Evolutionary conservation across 805 yeast genomes (phyloP).

Genomic region (Peterozyma xylosa): DNA sequence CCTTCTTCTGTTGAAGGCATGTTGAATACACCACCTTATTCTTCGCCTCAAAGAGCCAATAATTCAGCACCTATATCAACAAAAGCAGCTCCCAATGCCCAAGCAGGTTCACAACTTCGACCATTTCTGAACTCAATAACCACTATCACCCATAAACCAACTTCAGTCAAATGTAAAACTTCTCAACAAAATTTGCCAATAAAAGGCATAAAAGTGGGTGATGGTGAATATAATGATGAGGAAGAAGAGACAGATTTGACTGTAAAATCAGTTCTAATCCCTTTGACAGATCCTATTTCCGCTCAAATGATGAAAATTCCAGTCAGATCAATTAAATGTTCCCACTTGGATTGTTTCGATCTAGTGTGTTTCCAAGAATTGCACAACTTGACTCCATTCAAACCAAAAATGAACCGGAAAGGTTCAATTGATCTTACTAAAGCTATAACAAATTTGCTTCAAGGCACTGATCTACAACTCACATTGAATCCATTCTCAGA

Average conservation of each 20-base stretch:
- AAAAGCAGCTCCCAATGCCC: no score
- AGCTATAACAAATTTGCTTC: constrained; percentile 6
- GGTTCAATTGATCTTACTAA: constrained; percentile 14
- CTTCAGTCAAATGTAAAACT: not conserved
- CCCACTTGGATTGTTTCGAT: constrained; percentile 28
- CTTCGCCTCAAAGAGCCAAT: no score
- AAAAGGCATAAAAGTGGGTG: constrained; percentile 8
- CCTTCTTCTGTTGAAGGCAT: no score
- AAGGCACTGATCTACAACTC: constrained; percentile 4
- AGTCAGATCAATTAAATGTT: constrained; percentile 21
- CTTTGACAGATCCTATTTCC: constrained; percentile 24
- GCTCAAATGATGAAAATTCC: constrained; percentile 22
- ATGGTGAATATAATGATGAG: constrained; percentile 4
- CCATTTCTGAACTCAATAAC: not conserved
- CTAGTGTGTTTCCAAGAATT: constrained; percentile 20
- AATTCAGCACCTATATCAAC: no score
- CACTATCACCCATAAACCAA: not conserved
- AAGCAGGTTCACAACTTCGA: no score
- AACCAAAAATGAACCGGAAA: constrained; percentile 9
- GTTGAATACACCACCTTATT: no score
- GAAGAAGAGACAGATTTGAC: constrained; percentile 21
- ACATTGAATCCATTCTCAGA: constrained; percentile 13
- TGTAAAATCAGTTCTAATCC: constrained; percentile 19
- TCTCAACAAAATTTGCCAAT: not conserved
- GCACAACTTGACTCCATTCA: constrained; percentile 16